Evolutionary conservation across 2,329 filamentous ascomycete species (phyloP).

Genomic region (Hypoxylon sp.): DNA sequence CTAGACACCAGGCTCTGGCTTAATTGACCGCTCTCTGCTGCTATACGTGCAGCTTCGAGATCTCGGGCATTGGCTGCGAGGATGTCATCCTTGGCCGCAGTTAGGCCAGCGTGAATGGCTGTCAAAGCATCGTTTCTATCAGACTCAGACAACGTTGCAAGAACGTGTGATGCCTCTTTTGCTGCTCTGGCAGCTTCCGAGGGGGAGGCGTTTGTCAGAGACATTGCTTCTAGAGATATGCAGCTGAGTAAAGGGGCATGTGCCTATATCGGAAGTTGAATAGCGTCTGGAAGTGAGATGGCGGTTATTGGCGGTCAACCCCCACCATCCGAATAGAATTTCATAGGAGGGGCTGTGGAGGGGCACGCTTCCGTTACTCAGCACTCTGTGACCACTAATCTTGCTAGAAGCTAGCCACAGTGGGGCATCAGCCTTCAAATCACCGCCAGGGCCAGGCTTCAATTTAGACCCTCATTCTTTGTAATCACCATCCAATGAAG

Average conservation of each 20-base stretch:
- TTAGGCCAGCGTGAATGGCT: conserved; percentile 83
- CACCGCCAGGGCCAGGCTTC: neutral
- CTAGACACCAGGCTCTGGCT: conserved; percentile 88
- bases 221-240: conserved; percentile 70
- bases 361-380: neutral
- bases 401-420: conserved; percentile 9
- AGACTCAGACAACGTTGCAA: conserved; percentile 82
- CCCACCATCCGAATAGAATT: neutral
- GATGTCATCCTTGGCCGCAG: conserved; percentile 78
- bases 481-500: conserved; percentile 5
- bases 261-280: conserved; percentile 30
- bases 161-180: conserved; percentile 83
- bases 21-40: conserved; percentile 81
- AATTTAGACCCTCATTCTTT: neutral
- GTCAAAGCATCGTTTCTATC: conserved; percentile 89
- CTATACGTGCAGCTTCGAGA: conserved; percentile 79
- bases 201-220: conserved; percentile 87
- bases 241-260: conserved; percentile 10
- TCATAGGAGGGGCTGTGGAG: neutral
- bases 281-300: conserved; percentile 13
- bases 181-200: conserved; percentile 82
- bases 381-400: neutral
- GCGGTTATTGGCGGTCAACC: conserved; percentile 12
- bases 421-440: conserved; percentile 1
- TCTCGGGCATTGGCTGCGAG: conserved; percentile 90